Percentiles rank a stretch among this genome's conserved stretches.
Evolutionary conservation across 441 rosid genomes (phyloP).

Genomic region (Capsella rubella): DNA sequence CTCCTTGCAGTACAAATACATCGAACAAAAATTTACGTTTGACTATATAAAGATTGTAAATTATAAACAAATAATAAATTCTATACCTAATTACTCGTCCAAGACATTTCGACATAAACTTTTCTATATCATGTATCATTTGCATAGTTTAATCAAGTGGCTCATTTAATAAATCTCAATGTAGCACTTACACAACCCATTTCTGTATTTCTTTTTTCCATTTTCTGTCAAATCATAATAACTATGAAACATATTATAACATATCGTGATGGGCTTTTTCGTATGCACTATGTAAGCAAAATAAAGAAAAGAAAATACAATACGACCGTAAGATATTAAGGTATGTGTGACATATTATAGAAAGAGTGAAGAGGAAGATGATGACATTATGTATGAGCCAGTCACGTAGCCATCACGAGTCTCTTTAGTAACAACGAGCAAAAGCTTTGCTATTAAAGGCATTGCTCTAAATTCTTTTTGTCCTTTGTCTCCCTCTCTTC

Average conservation of each 20-base stretch:
- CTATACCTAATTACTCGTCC: background rate
- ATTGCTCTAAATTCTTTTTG: slow-evolving; percentile 43
- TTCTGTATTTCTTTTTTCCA: background rate
- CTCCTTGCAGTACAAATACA: no score
- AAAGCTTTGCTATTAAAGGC: slow-evolving; percentile 38
- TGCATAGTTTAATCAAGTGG: background rate
- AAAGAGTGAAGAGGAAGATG: slow-evolving; percentile 31
- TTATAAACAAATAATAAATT: background rate
- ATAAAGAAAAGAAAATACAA: background rate
- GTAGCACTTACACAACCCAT: background rate
- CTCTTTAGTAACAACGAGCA: slow-evolving; percentile 44
- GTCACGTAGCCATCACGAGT: slow-evolving; percentile 45
- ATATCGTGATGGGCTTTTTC: background rate
- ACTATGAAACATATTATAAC: background rate
- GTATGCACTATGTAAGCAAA: background rate
- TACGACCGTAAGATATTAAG: background rate
- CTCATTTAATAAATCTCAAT: background rate
- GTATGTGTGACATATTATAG: background rate
- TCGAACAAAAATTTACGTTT: no score
- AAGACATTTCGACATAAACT: background rate
- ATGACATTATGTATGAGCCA: slow-evolving; percentile 31
- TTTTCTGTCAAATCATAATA: background rate
- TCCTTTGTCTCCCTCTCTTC: background rate
- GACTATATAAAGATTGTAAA: no score
- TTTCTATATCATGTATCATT: background rate